A percentile compares a stretch with the other conserved stretches of the same genome.
These are phyloP conservation scores for Tolypocladium ophioglossoides DNA, from an alignment of 2,329 filamentous ascomycete species.

Conservation along the genomic window DNA sequence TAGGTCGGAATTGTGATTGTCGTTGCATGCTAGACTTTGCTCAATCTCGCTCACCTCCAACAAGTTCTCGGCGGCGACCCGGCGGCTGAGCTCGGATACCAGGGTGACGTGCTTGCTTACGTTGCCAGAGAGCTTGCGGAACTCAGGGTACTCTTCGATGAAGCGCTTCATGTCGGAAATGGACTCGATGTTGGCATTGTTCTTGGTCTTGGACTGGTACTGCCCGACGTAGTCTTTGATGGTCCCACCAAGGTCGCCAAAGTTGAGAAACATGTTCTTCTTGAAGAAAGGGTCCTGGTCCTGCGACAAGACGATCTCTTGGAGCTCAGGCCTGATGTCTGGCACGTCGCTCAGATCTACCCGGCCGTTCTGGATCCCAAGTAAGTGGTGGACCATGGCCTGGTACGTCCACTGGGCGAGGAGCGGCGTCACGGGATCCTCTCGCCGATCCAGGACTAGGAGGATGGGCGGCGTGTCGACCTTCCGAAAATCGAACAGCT, in stretches of 20 bases:
- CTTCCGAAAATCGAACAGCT: constrained; percentile 91
- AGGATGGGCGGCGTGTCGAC: constrained; percentile 91
- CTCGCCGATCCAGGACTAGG: constrained; percentile 78
- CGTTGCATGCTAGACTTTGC: constrained; percentile 92
- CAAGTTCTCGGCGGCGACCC: constrained; percentile 74
- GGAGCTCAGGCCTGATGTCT: constrained; percentile 75
- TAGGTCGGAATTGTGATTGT: constrained; percentile 85
- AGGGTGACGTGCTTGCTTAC: constrained; percentile 97
- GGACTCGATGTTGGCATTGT: constrained; percentile 89
- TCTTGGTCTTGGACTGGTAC: constrained; percentile 96
- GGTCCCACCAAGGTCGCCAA: constrained; percentile 87
- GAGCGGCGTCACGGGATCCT: constrained; percentile 89
- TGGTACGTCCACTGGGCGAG: constrained; percentile 99
- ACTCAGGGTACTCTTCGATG: constrained; percentile 97
- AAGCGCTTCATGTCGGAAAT: constrained; percentile 99
- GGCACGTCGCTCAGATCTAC: constrained; percentile 79
- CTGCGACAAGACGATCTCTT: constrained; percentile 88
- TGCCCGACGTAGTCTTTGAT: constrained; percentile 99
- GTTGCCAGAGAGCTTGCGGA: constrained; percentile 91
- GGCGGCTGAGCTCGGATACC: constrained; percentile 83
- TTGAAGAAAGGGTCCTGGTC: constrained; percentile 98
- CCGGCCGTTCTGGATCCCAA: constrained; percentile 90
- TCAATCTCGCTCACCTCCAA: constrained; percentile 97
- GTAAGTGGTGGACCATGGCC: constrained; percentile 96
- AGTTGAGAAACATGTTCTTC: constrained; percentile 99